A percentile compares a stretch with the other conserved stretches of the same genome.
phyloP scores from a whole-genome alignment of 805 yeast genomes.

The Candida sonorensis region DNA sequence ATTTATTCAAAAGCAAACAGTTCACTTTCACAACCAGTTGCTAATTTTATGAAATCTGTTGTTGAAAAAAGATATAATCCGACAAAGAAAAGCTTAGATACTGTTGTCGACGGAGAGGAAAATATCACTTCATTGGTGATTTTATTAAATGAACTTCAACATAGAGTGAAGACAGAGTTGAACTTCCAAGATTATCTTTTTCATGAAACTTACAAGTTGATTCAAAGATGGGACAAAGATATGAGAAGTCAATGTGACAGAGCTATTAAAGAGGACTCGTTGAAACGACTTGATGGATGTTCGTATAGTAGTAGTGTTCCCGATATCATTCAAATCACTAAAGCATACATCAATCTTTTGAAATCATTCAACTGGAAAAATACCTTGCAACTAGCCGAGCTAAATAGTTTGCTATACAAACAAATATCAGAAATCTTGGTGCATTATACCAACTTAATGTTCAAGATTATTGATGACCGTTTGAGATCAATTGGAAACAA shows the following conservation, averaged over 20 bases:
- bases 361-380: constrained; percentile 60
- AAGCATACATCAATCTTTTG: constrained; percentile 41
- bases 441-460: constrained; percentile 37
- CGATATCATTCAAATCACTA: constrained; percentile 21
- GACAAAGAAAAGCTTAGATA: constrained; percentile 1
- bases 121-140: constrained; percentile 8
- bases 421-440: constrained; percentile 57
- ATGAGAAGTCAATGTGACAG: constrained; percentile 29
- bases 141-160: constrained; percentile 9
- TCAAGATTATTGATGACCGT: constrained; percentile 10
- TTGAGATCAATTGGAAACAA: constrained; percentile 11
- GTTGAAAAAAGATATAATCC: constrained; percentile 7
- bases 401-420: constrained; percentile 55
- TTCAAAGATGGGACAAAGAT: constrained; percentile 21
- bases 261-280: constrained; percentile 52
- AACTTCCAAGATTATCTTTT: constrained; percentile 21
- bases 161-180: constrained; percentile 13
- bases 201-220: constrained; percentile 15
- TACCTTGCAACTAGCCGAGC: constrained; percentile 51
- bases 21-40: constrained; percentile 13
- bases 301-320: constrained; percentile 23
- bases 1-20: constrained; percentile 14
- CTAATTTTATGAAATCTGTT: constrained; percentile 13
- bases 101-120: constrained; percentile 3
- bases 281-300: constrained; percentile 32